A percentile compares a stretch with the other conserved stretches of the same genome.
These are phyloP conservation scores for Magnolia kwangsiensis DNA, from an alignment of 164 flowering plant genomes.

Conservation along the genomic window DNA sequence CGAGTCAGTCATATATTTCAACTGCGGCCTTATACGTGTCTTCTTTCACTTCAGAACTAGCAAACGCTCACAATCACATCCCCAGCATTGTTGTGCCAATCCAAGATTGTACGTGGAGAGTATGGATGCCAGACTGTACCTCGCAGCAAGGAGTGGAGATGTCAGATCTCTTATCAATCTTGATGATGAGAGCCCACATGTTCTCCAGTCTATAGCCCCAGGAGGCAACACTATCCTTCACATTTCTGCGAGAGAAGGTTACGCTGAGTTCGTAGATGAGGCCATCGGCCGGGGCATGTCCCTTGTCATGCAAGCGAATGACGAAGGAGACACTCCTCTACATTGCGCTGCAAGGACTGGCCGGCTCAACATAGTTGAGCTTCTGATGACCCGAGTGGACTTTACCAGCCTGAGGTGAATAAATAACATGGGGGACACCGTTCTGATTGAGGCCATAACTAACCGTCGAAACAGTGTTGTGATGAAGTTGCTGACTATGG, in stretches of 20 bases:
- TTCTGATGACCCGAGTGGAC: background rate
- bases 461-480: no score
- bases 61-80: no score
- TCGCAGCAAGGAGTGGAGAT: background rate
- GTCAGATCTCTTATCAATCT: background rate
- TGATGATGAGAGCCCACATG: background rate
- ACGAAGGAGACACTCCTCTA: background rate
- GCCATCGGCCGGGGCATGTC: background rate
- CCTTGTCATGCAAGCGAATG: background rate
- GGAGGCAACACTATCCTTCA: background rate
- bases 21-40: no score
- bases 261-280: background rate
- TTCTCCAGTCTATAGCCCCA: background rate
- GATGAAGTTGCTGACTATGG: no score
- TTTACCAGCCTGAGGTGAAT: no score
- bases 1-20: no score
- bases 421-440: no score
- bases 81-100: no score
- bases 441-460: no score
- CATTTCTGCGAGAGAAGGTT: background rate
- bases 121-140: background rate
- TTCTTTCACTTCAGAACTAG: no score
- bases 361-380: background rate
- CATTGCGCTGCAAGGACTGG: background rate
- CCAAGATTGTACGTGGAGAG: no score